A percentile compares a stretch with the other conserved stretches of the same genome.
Evolutionary conservation across 257 asterid species (phyloP).

Genomic region (Knoxia roxburghii): DNA sequence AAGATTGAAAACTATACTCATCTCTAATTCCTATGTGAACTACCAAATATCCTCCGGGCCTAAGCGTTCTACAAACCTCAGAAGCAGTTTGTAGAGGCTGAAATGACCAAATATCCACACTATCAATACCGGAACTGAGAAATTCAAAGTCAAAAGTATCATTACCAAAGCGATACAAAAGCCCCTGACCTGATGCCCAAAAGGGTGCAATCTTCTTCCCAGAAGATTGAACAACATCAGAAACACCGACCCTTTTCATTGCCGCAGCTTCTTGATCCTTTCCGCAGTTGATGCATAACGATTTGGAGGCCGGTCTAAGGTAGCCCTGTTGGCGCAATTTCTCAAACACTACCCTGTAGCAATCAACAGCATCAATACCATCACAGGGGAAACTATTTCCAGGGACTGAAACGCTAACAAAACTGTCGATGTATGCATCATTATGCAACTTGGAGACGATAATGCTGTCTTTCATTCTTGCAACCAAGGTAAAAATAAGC

Average conservation of each 20-base stretch:
- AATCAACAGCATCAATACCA: neutral
- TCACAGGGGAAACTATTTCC: neutral
- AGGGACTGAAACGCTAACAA: neutral
- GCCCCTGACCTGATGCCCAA: neutral
- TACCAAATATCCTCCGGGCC: constrained; percentile 11
- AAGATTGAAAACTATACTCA: constrained; percentile 18
- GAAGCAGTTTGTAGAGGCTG: constrained; percentile 8
- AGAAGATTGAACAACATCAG: constrained; percentile 2
- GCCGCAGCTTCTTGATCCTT: constrained; percentile 8
- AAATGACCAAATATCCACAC: neutral
- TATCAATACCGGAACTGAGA: neutral
- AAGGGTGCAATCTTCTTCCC: neutral
- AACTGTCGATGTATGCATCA: neutral
- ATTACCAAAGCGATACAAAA: neutral
- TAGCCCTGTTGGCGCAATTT: neutral
- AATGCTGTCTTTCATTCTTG: neutral
- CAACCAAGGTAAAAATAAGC: neutral
- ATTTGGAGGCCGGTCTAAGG: constrained; percentile 7
- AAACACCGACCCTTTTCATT: constrained; percentile 7
- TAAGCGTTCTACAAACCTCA: constrained; percentile 14
- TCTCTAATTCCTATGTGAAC: constrained; percentile 6
- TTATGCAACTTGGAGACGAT: neutral
- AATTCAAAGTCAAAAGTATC: constrained; percentile 15
- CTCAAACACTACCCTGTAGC: constrained; percentile 10
- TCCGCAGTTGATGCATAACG: constrained; percentile 3